Conservation (phyloP, 139 green algal genomes). For the Penium margaritaceum region DNA sequence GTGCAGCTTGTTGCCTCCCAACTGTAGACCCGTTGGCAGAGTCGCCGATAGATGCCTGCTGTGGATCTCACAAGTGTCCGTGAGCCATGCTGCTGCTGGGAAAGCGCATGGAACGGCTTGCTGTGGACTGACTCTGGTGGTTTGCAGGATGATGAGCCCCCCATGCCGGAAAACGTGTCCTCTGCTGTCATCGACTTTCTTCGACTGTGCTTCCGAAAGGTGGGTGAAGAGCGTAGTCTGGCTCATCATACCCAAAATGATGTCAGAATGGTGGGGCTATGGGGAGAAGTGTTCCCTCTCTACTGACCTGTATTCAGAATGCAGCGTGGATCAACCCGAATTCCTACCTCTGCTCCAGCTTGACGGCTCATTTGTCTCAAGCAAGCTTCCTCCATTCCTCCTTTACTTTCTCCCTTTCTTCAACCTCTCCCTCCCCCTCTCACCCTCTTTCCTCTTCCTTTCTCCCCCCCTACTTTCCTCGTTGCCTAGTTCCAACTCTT, state of each 20-base stretch:
- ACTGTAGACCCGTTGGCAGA: too few species aligned
- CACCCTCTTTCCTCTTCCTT: too few species aligned
- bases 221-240: constrained; percentile 24
- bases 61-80: background rate
- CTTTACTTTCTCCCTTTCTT: too few species aligned
- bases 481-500: too few species aligned
- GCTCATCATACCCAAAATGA: background rate
- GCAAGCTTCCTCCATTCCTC: too few species aligned
- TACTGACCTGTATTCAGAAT: background rate
- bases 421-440: too few species aligned
- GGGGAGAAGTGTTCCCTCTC: background rate
- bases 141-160: constrained; percentile 72
- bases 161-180: constrained; percentile 70
- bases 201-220: constrained; percentile 83
- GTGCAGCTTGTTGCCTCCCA: too few species aligned
- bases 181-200: constrained; percentile 77
- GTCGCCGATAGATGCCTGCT: background rate
- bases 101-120: too few species aligned
- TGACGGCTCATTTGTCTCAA: too few species aligned
- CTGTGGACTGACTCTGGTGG: too few species aligned
- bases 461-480: too few species aligned
- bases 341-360: too few species aligned
- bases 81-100: background rate
- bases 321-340: background rate
- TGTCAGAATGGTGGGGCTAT: background rate